Base-by-base conservation (phyloP, 2,329 filamentous ascomycete genomes). In the Bertia moriformis region DNA sequence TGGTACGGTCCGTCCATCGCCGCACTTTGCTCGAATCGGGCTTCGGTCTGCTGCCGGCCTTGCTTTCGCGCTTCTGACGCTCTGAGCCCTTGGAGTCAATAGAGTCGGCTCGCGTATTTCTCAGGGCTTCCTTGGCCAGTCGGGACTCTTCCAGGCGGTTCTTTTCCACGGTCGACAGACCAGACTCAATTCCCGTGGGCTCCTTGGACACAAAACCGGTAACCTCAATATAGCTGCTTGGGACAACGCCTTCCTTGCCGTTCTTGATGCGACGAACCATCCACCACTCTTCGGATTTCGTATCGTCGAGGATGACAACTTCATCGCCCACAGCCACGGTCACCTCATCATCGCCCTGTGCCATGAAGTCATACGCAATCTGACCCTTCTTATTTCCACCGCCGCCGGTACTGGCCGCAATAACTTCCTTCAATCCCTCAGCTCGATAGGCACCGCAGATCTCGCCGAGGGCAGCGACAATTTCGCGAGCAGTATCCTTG, bases 231-330 rank as follows among this genome's bases (percentile, higher is more conserved):
- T 96, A 98, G 59, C 86, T 94, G 65, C 87, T 91, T 13, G 91
- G 91, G 5, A 98, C 88, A 18, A 98, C 91, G 29, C 91, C 91
- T 61, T 95, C 86, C 54, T 87, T 91, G 48, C 86, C 86, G 54
- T 87, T 96, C 63, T 87, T 93, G 45, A 95, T 53, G 24, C 88
- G 76, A 43, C 83, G 76, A 24, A 98, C 86, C 66, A 91, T 87
- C 89, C 91, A 96, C 91, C 91, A 98, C 55, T 98, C 91, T 42
- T 95, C 87, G 45, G 88, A 95, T 60, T 88, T 91, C 22, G 69
- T 75, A 52, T 95, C 87, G 53, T 98, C 89, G 41, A 96, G 58
- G 40, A 98, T 67, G 33, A 93, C 65, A 30, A 98, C 89, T 52
- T 98, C 89, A 53, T 98, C 91, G 30, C 83, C 91, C 17, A 82